phyloP scores from a whole-genome alignment of 2,329 filamentous ascomycete species.

The Coniochaeta pulveracea region DNA sequence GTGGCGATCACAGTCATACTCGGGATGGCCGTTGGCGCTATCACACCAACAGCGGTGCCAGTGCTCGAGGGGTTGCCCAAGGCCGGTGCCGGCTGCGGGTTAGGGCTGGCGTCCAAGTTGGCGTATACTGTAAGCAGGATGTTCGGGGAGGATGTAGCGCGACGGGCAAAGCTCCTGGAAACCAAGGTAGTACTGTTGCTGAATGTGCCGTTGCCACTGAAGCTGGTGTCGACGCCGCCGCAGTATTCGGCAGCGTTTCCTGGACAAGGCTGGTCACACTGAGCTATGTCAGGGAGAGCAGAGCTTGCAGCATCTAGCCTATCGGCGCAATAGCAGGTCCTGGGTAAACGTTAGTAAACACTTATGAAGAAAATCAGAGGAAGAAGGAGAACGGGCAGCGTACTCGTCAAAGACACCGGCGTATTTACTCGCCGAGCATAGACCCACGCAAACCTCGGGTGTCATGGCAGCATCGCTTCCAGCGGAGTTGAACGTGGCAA shows the following conservation, averaged over 20 bases:
- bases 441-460: conserved; percentile 3
- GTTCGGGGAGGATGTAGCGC: conserved; percentile 16
- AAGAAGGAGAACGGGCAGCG: no score
- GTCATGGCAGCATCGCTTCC: conserved; percentile 2
- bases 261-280: conserved; percentile 28
- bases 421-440: conserved; percentile 2
- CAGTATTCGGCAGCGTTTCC: conserved; percentile 28
- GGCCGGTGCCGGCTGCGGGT: conserved; percentile 16
- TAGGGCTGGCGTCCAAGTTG: conserved; percentile 14
- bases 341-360: no score
- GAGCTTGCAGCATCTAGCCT: conserved; percentile 26
- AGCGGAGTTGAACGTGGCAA: conserved; percentile 2
- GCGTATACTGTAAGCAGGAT: conserved; percentile 33
- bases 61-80: not conserved
- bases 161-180: conserved; percentile 6
- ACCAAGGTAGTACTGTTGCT: conserved; percentile 5
- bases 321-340: conserved; percentile 32
- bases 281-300: conserved; percentile 17
- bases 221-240: conserved; percentile 20
- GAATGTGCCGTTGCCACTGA: conserved; percentile 2
- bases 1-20: conserved; percentile 12
- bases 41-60: not conserved
- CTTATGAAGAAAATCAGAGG: no score
- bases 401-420: conserved; percentile 5
- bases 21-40: conserved; percentile 1